Percentiles rank a stretch among this genome's conserved stretches.
These are phyloP conservation scores for Scolecobasidium constrictum DNA, from an alignment of 2,329 filamentous ascomycete genomes.

Conservation along the genomic window DNA sequence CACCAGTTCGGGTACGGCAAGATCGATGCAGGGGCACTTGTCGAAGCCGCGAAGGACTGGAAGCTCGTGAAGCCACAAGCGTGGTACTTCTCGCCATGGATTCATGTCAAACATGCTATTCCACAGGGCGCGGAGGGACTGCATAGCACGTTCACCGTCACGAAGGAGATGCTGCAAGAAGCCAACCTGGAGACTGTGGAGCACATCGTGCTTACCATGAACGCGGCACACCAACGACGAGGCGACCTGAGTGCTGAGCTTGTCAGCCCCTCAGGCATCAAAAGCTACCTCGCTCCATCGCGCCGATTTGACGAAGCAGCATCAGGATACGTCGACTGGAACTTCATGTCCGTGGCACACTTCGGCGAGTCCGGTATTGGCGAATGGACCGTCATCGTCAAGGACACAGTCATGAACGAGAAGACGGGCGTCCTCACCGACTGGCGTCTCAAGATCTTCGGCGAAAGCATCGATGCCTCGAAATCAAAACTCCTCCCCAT, in stretches of 20 bases:
- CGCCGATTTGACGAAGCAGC: slow-evolving; percentile 57
- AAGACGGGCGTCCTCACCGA: slow-evolving; percentile 71
- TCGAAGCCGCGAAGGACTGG: slow-evolving; percentile 79
- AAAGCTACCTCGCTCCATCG: slow-evolving; percentile 72
- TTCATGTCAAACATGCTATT: slow-evolving; percentile 76
- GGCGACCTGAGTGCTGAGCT: slow-evolving; percentile 91
- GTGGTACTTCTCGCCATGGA: slow-evolving; percentile 90
- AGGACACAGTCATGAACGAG: slow-evolving; percentile 70
- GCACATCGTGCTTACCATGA: slow-evolving; percentile 97
- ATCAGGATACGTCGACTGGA: slow-evolving; percentile 84
- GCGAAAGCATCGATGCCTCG: slow-evolving; percentile 67
- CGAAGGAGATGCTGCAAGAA: slow-evolving; percentile 63
- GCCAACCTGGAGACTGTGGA: slow-evolving; percentile 82
- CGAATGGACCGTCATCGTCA: slow-evolving; percentile 83
- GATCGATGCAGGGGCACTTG: slow-evolving; percentile 75
- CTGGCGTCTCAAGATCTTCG: slow-evolving; percentile 92
- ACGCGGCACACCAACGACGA: slow-evolving; percentile 73
- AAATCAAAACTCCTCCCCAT: slow-evolving; percentile 69
- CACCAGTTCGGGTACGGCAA: slow-evolving; percentile 96
- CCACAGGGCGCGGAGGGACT: slow-evolving; percentile 77
- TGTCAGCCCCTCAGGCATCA: slow-evolving; percentile 67
- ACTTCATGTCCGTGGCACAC: slow-evolving; percentile 96
- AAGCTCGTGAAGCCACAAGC: slow-evolving; percentile 86
- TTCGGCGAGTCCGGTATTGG: slow-evolving; percentile 87
- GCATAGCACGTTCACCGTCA: slow-evolving; percentile 71